These are phyloP conservation scores for Paradendryphiella salina DNA, from an alignment of 2,329 filamentous ascomycete genomes.

Conservation along the genomic window DNA sequence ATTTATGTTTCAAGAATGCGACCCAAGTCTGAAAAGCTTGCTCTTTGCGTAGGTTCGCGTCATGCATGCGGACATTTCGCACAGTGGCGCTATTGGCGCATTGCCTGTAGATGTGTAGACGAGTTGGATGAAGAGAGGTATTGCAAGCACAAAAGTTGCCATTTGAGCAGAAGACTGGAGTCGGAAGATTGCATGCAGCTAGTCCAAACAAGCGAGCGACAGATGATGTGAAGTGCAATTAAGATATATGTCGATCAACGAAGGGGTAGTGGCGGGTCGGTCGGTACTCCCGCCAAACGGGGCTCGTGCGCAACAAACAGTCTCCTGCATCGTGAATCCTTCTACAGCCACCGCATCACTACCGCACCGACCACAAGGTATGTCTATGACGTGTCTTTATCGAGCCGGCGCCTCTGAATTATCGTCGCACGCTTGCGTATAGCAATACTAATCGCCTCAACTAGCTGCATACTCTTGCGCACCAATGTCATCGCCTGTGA, in stretches of 20 bases:
- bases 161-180: neutral
- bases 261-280: constrained; percentile 15
- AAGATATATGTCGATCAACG: constrained; percentile 25
- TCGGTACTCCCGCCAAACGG: constrained; percentile 10
- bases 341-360: constrained; percentile 24
- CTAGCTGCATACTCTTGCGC: constrained; percentile 1
- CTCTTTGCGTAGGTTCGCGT: constrained; percentile 1
- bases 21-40: neutral
- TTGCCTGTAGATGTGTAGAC: neutral
- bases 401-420: neutral
- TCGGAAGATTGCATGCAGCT: neutral
- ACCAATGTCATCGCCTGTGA: constrained; percentile 2
- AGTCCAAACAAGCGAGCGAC: neutral
- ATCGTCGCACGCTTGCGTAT: neutral
- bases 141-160: neutral
- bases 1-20: neutral
- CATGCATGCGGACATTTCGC: neutral
- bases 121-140: neutral
- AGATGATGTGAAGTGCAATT: constrained; percentile 26
- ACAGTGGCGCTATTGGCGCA: neutral
- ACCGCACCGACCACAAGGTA: constrained; percentile 13
- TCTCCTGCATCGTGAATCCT: constrained; percentile 28
- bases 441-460: neutral
- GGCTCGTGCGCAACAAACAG: constrained; percentile 21
- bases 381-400: constrained; percentile 3